These are phyloP conservation scores for Verticillium tricorpus DNA, from an alignment of 2,329 filamentous ascomycete species.

Conservation along the genomic window DNA sequence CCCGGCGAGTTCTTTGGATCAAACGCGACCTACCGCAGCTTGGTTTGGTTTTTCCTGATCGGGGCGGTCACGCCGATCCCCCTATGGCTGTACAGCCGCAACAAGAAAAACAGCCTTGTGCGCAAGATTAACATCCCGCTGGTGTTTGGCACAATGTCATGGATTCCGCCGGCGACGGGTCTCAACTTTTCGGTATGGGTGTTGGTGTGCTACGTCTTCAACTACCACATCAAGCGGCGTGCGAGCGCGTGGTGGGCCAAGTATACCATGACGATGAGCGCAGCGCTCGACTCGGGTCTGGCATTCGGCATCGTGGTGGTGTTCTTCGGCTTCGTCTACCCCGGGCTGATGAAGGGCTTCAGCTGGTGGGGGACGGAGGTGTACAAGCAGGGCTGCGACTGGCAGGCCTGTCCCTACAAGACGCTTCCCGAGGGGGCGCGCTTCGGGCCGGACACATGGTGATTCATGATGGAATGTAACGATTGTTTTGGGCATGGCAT, in stretches of 20 bases:
- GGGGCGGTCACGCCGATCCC: conserved; percentile 71
- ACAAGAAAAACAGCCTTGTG: conserved; percentile 56
- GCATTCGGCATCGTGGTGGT: conserved; percentile 79
- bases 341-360: conserved; percentile 67
- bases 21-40: conserved; percentile 66
- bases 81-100: conserved; percentile 66
- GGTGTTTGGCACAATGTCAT: conserved; percentile 75
- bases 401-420: conserved; percentile 72
- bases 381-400: conserved; percentile 80
- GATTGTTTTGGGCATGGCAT: not conserved
- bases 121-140: conserved; percentile 79
- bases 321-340: conserved; percentile 84
- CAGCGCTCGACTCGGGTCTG: conserved; percentile 76
- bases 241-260: conserved; percentile 81
- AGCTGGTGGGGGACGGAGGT: conserved; percentile 88
- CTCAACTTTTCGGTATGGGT: conserved; percentile 89
- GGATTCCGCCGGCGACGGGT: conserved; percentile 83
- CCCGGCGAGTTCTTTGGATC: conserved; percentile 78
- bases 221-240: conserved; percentile 66
- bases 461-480: conserved; percentile 5
- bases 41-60: conserved; percentile 78
- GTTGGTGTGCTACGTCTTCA: conserved; percentile 80
- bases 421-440: conserved; percentile 56
- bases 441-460: conserved; percentile 65
- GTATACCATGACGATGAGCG: conserved; percentile 85